Percentiles rank a stretch among this genome's conserved stretches.
These are phyloP conservation scores for Ceratobasidium sp. DNA, from an alignment of 1,284 basidiomycete genomes.

Conservation along the genomic window DNA sequence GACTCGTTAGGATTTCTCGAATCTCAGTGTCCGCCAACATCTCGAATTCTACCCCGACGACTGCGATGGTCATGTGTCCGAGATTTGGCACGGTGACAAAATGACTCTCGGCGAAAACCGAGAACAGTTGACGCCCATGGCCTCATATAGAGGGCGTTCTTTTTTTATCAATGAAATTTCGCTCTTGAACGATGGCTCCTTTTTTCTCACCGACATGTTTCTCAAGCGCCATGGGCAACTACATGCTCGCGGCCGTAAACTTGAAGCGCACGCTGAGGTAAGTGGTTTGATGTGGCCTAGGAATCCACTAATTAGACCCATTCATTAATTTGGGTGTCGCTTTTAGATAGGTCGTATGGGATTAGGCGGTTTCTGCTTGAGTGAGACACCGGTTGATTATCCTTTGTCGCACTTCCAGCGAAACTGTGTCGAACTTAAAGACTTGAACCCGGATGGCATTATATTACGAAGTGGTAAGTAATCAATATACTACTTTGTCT, in stretches of 20 bases:
- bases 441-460: too few species aligned
- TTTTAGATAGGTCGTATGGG: background rate
- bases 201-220: constrained; percentile 29
- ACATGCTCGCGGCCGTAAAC: constrained; percentile 20
- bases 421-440: too few species aligned
- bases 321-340: background rate
- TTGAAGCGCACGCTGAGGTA: background rate
- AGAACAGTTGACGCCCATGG: constrained; percentile 25
- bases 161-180: constrained; percentile 22
- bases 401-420: too few species aligned
- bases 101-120: constrained; percentile 13
- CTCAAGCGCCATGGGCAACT: background rate
- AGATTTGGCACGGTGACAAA: constrained; percentile 30
- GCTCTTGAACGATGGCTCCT: background rate
- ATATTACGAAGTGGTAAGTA: too few species aligned
- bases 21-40: background rate
- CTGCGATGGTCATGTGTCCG: background rate
- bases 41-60: constrained; percentile 16
- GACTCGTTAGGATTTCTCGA: constrained; percentile 14
- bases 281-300: background rate
- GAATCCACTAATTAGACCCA: background rate
- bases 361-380: too few species aligned
- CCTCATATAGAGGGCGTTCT: background rate
- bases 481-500: background rate
- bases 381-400: too few species aligned